phyloP scores from a whole-genome alignment of 73 alveolate genomes.

The Paramecium bursaria region DNA sequence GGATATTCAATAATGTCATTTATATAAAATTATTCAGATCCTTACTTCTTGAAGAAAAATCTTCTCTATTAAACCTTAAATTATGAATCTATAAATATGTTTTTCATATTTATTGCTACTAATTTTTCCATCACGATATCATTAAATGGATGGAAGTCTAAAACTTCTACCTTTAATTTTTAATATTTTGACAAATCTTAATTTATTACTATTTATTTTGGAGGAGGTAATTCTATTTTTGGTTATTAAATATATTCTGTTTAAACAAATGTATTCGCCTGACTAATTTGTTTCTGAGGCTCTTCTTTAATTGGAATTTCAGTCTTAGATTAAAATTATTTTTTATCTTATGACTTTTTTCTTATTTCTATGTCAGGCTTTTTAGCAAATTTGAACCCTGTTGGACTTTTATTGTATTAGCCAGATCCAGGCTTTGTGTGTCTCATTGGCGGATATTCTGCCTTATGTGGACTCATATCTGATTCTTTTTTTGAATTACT shows the following conservation, averaged over 20 bases:
- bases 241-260: too few relatives aligned
- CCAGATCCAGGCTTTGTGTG: slow-evolving; percentile 48
- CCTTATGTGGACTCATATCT: too few relatives aligned
- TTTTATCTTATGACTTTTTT: slow-evolving; percentile 1
- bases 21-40: slow-evolving; percentile 10
- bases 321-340: slow-evolving; percentile 15
- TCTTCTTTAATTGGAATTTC: neutral
- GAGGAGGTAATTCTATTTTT: neutral
- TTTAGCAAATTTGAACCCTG: slow-evolving; percentile 2
- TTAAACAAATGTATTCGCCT: neutral
- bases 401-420: slow-evolving; percentile 37
- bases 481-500: neutral
- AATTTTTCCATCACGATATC: neutral
- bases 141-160: slow-evolving; percentile 28
- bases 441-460: too few relatives aligned
- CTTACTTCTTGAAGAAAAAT: slow-evolving; percentile 12
- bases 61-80: slow-evolving; percentile 21
- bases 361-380: slow-evolving; percentile 17
- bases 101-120: neutral
- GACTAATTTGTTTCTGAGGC: neutral
- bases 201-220: neutral
- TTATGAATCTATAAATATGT: slow-evolving; percentile 16
- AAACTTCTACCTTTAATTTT: slow-evolving; percentile 9
- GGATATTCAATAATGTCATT: slow-evolving; percentile 6
- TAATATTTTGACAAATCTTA: neutral